phyloP scores from a whole-genome alignment of 164 flowering plant genomes.

The Umbilicus rupestris region DNA sequence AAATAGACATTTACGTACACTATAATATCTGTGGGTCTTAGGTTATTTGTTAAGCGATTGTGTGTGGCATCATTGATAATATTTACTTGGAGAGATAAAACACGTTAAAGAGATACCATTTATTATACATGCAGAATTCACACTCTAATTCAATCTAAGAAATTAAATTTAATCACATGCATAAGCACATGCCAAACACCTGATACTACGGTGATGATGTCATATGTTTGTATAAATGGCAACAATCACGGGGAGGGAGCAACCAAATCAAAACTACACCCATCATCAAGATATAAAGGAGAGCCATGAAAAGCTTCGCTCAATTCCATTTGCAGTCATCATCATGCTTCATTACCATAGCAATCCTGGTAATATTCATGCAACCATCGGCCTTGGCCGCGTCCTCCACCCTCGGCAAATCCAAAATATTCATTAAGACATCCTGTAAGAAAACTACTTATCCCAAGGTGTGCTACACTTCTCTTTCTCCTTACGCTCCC shows the following conservation, averaged over 20 bases:
- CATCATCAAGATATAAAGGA: background rate
- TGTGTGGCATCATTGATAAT: too few relatives aligned
- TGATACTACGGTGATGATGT: background rate
- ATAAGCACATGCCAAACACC: background rate
- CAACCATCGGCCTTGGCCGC: slow-evolving; percentile 5
- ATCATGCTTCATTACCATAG: slow-evolving; percentile 5
- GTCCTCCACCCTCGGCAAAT: slow-evolving; percentile 1
- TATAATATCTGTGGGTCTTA: too few relatives aligned
- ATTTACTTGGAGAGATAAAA: too few relatives aligned
- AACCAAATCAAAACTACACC: background rate
- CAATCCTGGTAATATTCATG: slow-evolving; percentile 9
- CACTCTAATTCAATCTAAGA: background rate
- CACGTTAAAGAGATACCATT: too few relatives aligned
- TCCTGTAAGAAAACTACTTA: slow-evolving; percentile 23
- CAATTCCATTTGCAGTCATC: background rate
- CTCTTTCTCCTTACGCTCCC: slow-evolving; percentile 22
- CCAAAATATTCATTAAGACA: slow-evolving; percentile 17
- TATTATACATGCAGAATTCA: too few relatives aligned
- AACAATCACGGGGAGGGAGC: background rate
- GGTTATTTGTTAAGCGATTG: too few relatives aligned
- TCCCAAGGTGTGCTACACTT: slow-evolving; percentile 18
- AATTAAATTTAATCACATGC: slow-evolving; percentile 1
- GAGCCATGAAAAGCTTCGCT: slow-evolving; percentile 7
- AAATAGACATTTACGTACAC: too few relatives aligned
- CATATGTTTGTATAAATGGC: background rate